phyloP scores from a whole-genome alignment of 345 rosid species.

The Hibiscus syriacus region DNA sequence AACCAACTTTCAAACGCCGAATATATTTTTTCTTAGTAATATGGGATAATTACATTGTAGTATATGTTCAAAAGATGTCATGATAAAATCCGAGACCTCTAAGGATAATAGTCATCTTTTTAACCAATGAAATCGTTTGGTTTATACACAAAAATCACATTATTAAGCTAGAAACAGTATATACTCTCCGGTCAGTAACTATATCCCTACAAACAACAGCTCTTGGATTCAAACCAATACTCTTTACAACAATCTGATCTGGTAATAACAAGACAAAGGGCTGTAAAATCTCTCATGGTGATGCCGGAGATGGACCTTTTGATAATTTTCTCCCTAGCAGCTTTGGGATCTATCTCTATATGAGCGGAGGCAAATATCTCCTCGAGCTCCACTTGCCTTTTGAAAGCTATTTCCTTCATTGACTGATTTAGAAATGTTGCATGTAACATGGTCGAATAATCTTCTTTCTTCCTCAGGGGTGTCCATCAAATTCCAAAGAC shows the following conservation, averaged over 20 bases:
- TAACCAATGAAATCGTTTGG: too few species aligned
- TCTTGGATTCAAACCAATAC: neutral
- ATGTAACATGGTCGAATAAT: conserved; percentile 77
- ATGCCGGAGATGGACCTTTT: conserved; percentile 54
- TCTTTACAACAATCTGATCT: neutral
- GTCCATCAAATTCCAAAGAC: conserved; percentile 98
- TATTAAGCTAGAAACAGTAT: conserved; percentile 5
- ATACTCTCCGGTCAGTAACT: conserved; percentile 2
- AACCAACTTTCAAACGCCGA: conserved; percentile 3
- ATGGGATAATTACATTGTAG: too few species aligned
- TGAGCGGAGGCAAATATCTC: conserved; percentile 79
- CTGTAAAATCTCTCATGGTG: conserved; percentile 34
- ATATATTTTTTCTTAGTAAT: too few species aligned
- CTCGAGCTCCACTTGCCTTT: conserved; percentile 88
- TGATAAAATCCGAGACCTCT: too few species aligned
- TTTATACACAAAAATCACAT: too few species aligned
- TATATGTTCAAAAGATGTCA: too few species aligned
- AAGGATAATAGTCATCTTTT: too few species aligned
- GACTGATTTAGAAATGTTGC: conserved; percentile 77
- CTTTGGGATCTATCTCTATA: conserved; percentile 67
- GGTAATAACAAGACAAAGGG: conserved; percentile 4
- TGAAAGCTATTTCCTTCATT: conserved; percentile 95
- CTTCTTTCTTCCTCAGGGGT: conserved; percentile 74
- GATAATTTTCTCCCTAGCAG: conserved; percentile 80
- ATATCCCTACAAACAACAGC: conserved; percentile 10